These are phyloP conservation scores for Aspergillus chevalieri DNA, from an alignment of 2,329 filamentous ascomycete genomes.

Conservation along the genomic window DNA sequence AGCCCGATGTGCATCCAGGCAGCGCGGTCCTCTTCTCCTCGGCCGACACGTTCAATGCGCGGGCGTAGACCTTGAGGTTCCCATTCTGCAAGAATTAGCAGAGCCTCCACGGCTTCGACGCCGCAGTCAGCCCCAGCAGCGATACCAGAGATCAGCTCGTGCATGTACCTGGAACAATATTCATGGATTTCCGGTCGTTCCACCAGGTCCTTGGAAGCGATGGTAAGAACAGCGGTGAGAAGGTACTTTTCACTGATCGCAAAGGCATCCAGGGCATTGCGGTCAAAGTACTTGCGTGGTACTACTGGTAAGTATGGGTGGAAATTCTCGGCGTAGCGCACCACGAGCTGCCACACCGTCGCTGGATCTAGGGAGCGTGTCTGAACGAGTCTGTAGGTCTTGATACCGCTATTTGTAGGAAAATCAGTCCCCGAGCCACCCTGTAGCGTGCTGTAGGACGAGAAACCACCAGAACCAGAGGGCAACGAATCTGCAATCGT, in stretches of 20 bases:
- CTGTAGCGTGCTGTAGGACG: conserved; percentile 21
- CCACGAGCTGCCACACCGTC: conserved; percentile 48
- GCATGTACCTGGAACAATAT: conserved; percentile 64
- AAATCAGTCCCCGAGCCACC: conserved; percentile 22
- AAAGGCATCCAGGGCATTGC: conserved; percentile 48
- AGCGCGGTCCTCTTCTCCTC: conserved; percentile 67
- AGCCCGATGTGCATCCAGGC: conserved; percentile 73
- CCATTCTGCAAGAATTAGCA: conserved; percentile 67
- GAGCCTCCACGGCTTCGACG: conserved; percentile 64
- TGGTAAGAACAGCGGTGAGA: conserved; percentile 63
- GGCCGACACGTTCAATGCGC: conserved; percentile 57
- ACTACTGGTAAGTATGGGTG: conserved; percentile 67
- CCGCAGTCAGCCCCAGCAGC: conserved; percentile 61
- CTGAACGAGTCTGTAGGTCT: conserved; percentile 39
- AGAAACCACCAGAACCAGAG: conserved; percentile 17
- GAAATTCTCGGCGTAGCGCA: conserved; percentile 59
- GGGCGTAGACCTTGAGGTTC: conserved; percentile 60
- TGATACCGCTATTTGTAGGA: conserved; percentile 28
- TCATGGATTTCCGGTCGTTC: conserved; percentile 59
- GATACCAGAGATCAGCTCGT: conserved; percentile 60
- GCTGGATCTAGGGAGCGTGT: conserved; percentile 42
- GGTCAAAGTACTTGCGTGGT: conserved; percentile 54
- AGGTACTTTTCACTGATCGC: conserved; percentile 60
- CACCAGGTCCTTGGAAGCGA: conserved; percentile 65
- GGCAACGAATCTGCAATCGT: conserved; percentile 15